Conservation (phyloP, 306 rosid genomes). For the Neltuma alba region DNA sequence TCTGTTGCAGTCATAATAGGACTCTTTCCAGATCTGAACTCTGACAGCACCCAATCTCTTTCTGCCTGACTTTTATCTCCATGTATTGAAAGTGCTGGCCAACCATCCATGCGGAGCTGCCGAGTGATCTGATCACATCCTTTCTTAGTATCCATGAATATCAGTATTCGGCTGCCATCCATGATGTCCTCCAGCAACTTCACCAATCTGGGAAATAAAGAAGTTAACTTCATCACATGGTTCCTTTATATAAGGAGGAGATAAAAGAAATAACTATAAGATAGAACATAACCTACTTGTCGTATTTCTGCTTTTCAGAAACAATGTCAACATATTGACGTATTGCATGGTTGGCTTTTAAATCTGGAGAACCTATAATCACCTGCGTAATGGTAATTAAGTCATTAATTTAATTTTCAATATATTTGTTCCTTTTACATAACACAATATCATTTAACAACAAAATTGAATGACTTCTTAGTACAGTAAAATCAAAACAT, state of each 20-base stretch:
- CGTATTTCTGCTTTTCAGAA: conserved; percentile 94
- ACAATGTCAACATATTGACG: conserved; percentile 89
- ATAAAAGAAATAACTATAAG: conserved; percentile 17
- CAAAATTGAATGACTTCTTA: conserved; percentile 1
- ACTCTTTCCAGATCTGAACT: conserved; percentile 96
- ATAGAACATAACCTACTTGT: conserved; percentile 62
- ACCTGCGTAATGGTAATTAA: conserved; percentile 61
- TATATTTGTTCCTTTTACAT: conserved; percentile 1
- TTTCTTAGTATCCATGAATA: conserved; percentile 98
- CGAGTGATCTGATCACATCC: conserved; percentile 96
- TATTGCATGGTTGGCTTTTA: conserved; percentile 95
- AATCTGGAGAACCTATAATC: conserved; percentile 80
- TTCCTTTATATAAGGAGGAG: conserved; percentile 13
- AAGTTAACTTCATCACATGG: conserved; percentile 31
- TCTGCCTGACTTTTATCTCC: conserved; percentile 99
- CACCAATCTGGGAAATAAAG: conserved; percentile 66
- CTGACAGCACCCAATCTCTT: conserved; percentile 99
- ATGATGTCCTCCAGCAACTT: conserved; percentile 94
- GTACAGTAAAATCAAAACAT: neutral
- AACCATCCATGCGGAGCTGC: conserved; percentile 98
- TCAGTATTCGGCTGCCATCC: conserved; percentile 97
- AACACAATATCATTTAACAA: conserved; percentile 5
- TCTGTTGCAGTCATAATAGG: conserved; percentile 99
- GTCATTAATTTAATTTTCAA: conserved; percentile 21
- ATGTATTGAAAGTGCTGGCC: conserved; percentile 99